A percentile compares a stretch with the other conserved stretches of the same genome.
Conservation (phyloP, 164 flowering plant species). For the Magnolia sinica region DNA sequence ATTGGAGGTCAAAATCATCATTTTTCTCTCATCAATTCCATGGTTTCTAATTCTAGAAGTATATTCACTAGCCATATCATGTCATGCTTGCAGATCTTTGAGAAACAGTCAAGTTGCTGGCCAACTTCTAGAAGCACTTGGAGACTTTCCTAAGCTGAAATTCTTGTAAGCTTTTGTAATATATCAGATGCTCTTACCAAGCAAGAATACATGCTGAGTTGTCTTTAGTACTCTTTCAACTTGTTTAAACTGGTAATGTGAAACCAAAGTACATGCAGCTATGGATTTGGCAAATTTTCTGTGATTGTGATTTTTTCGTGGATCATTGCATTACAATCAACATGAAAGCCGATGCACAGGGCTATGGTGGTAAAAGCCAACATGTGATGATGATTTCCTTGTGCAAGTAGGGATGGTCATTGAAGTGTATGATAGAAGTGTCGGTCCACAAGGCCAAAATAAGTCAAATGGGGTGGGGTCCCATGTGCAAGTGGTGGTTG, state of each 20-base stretch:
- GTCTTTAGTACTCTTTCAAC: neutral
- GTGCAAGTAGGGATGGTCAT: too few relatives aligned
- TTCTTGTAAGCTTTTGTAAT: constrained; percentile 30
- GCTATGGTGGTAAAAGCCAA: too few relatives aligned
- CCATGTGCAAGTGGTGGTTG: too few relatives aligned
- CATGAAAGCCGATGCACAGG: too few relatives aligned
- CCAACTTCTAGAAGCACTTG: constrained; percentile 32
- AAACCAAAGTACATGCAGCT: neutral
- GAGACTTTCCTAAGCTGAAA: constrained; percentile 30
- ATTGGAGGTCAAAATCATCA: neutral
- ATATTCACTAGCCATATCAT: neutral
- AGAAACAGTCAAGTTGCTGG: constrained; percentile 39
- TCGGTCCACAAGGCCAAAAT: too few relatives aligned
- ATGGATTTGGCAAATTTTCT: neutral
- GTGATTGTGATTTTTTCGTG: neutral
- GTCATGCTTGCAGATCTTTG: constrained; percentile 26
- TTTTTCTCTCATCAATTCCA: neutral
- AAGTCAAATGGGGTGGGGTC: too few relatives aligned
- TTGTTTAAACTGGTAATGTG: neutral
- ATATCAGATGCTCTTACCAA: neutral
- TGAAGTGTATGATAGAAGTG: too few relatives aligned
- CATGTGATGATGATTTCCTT: too few relatives aligned
- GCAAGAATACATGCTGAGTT: neutral
- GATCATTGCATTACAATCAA: neutral
- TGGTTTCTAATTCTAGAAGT: neutral